Percentiles rank a stretch among this genome's conserved stretches.
Evolutionary conservation across 768 basidiomycete species (phyloP).

Genomic region (Pleurotus djamor): DNA sequence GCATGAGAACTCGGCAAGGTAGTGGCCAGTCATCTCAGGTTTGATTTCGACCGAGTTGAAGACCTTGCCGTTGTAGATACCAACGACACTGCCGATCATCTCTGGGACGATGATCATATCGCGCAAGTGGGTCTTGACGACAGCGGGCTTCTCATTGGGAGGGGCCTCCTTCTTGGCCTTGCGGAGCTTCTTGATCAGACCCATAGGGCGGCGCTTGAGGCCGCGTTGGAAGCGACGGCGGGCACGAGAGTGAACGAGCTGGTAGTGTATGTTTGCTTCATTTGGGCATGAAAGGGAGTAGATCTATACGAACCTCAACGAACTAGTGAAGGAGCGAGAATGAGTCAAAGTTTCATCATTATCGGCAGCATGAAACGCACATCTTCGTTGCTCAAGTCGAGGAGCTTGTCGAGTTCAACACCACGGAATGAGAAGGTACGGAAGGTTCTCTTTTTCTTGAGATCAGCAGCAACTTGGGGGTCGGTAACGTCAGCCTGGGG

Average conservation of each 20-base stretch:
- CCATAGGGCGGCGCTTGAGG: constrained; percentile 97
- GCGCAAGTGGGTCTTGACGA: constrained; percentile 98
- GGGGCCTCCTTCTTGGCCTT: constrained; percentile 99
- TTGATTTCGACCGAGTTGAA: constrained; percentile 99
- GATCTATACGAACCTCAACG: constrained; percentile 60
- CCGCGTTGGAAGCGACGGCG: constrained; percentile 99
- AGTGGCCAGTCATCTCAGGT: constrained; percentile 99
- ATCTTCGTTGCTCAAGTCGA: constrained; percentile 95
- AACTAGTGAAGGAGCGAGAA: constrained; percentile 43
- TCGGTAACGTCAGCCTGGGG: constrained; percentile 88
- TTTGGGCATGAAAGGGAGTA: not conserved
- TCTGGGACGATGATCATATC: constrained; percentile 99
- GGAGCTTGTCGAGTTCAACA: constrained; percentile 95
- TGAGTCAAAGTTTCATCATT: not conserved
- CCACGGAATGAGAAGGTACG: constrained; percentile 99
- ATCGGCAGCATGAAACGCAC: constrained; percentile 43
- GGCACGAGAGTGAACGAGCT: constrained; percentile 98
- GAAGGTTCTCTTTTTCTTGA: constrained; percentile 99
- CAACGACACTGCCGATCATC: constrained; percentile 98
- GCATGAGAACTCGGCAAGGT: constrained; percentile 96
- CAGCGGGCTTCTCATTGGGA: constrained; percentile 97
- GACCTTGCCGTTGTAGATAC: constrained; percentile 98
- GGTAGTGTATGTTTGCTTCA: not conserved
- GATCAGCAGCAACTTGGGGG: constrained; percentile 89
- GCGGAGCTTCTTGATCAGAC: constrained; percentile 98